Evolutionary conservation across 2,329 filamentous ascomycete species (phyloP).

Genomic region (Chaetomium olivaceum): DNA sequence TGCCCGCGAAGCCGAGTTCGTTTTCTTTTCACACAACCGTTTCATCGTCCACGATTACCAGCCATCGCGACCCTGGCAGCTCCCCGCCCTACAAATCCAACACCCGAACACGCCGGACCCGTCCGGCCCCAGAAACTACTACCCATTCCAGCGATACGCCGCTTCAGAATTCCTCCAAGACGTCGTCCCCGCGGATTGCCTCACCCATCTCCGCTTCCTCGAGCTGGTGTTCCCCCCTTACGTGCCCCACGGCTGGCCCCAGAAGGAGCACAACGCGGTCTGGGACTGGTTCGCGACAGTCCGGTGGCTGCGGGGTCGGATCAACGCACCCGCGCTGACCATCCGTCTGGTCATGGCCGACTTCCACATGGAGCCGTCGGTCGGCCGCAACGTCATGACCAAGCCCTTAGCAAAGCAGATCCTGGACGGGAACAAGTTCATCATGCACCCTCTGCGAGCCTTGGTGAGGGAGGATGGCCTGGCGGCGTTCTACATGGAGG

Average conservation of each 20-base stretch:
- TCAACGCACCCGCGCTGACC: neutral
- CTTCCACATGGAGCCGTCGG: neutral
- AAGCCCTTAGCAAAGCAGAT: neutral
- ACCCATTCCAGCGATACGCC: constrained; percentile 10
- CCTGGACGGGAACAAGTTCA: neutral
- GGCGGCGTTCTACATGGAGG: neutral
- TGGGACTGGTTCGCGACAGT: constrained; percentile 18
- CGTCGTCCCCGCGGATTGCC: neutral
- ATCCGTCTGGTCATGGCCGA: neutral
- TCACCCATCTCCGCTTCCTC: constrained; percentile 20
- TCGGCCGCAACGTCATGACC: neutral
- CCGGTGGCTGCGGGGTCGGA: neutral
- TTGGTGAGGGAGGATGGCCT: constrained; percentile 5
- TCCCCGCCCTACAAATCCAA: neutral
- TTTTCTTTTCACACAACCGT: constrained; percentile 21
- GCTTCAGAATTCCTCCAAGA: constrained; percentile 17
- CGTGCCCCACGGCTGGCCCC: constrained; percentile 8
- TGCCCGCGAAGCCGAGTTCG: constrained; percentile 13
- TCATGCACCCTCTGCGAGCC: neutral
- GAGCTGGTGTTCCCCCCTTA: constrained; percentile 20
- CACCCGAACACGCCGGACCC: neutral
- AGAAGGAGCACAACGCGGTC: neutral
- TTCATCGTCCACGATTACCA: constrained; percentile 18
- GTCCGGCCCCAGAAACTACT: neutral
- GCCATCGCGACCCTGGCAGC: neutral